A percentile compares a stretch with the other conserved stretches of the same genome.
These are phyloP conservation scores for Prunella vulgaris DNA, from an alignment of 257 asterid genomes.

Conservation along the genomic window DNA sequence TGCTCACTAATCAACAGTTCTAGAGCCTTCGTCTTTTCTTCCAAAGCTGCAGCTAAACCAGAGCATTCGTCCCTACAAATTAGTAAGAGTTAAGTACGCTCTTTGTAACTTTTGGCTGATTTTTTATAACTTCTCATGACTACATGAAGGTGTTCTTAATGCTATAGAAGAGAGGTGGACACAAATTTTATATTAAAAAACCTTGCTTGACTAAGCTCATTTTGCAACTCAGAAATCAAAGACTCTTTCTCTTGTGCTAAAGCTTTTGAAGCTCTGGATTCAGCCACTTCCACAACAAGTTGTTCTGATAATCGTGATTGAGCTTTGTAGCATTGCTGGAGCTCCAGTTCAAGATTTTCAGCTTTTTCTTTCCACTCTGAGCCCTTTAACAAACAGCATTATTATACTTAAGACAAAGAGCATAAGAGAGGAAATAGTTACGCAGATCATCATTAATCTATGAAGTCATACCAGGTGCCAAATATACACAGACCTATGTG, in stretches of 20 bases:
- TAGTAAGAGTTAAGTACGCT: conserved; percentile 1
- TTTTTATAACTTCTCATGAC: not conserved
- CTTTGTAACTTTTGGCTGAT: not conserved
- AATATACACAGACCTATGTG: not conserved
- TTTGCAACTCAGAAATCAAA: conserved; percentile 53
- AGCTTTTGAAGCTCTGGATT: conserved; percentile 72
- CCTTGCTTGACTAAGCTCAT: conserved; percentile 74
- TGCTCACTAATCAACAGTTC: conserved; percentile 80
- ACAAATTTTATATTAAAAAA: conserved; percentile 13
- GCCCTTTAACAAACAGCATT: conserved; percentile 49
- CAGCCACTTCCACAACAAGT: conserved; percentile 98
- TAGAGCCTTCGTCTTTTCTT: conserved; percentile 80
- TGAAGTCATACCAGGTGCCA: conserved; percentile 13
- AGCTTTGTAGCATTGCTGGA: conserved; percentile 95
- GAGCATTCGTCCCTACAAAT: conserved; percentile 79
- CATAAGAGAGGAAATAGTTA: not conserved
- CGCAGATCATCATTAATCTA: not conserved
- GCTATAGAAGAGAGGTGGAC: not conserved
- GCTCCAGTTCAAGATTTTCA: conserved; percentile 84
- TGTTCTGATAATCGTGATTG: conserved; percentile 93
- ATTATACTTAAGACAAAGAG: conserved; percentile 1
- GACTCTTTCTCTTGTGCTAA: conserved; percentile 72
- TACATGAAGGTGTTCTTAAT: not conserved
- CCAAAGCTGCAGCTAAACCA: conserved; percentile 49
- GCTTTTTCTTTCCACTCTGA: conserved; percentile 97